Evolutionary conservation across 805 yeast species (phyloP).

Genomic region (Kluyveromyces lactis): DNA sequence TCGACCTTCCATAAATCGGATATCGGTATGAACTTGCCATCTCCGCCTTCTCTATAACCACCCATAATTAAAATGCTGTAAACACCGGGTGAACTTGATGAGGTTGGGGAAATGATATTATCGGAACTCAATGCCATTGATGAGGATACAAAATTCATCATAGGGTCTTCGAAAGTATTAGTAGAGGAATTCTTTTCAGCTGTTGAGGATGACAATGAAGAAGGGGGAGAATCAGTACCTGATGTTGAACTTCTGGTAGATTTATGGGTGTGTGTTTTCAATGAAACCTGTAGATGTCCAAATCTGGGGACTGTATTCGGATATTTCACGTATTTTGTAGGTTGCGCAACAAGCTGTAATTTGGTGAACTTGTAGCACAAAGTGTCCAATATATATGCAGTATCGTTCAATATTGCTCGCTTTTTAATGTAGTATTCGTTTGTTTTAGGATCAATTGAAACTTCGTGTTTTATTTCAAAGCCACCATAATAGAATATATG

Average conservation of each 20-base stretch:
- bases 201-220: conserved; percentile 5
- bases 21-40: conserved; percentile 28
- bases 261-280: conserved; percentile 9
- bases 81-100: conserved; percentile 10
- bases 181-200: conserved; percentile 4
- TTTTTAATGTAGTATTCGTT: conserved; percentile 34
- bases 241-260: conserved; percentile 1
- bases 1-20: conserved; percentile 37
- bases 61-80: conserved; percentile 35
- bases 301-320: conserved; percentile 32
- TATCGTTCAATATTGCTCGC: conserved; percentile 40
- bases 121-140: conserved; percentile 3
- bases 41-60: conserved; percentile 34
- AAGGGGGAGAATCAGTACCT: neutral
- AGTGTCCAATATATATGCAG: conserved; percentile 53
- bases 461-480: conserved; percentile 36
- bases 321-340: conserved; percentile 21
- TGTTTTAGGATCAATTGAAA: conserved; percentile 20
- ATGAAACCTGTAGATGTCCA: conserved; percentile 32
- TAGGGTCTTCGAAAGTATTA: conserved; percentile 5
- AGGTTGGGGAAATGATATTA: conserved; percentile 1
- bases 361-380: conserved; percentile 41
- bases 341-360: conserved; percentile 32
- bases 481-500: conserved; percentile 69
- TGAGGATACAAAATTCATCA: conserved; percentile 3